Evolutionary conservation across 208 protist genomes (phyloP).

Genomic region (Leptomonas seymouri): DNA sequence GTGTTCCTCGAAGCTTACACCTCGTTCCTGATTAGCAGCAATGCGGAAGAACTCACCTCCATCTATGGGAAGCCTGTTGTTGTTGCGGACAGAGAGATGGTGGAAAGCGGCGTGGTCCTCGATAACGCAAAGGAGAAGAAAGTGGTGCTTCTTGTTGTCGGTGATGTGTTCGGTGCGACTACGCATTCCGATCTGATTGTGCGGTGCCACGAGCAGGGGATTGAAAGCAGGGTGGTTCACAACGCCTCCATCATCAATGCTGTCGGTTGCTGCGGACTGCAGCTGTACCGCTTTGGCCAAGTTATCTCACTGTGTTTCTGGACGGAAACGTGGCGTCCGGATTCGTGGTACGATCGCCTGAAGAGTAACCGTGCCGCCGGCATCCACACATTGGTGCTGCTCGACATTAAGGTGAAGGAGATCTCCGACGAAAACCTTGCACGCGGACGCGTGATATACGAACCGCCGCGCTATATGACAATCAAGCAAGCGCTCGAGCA

Average conservation of each 20-base stretch:
- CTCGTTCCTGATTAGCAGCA: constrained; percentile 95
- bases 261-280: constrained; percentile 97
- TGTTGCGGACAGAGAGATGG: constrained; percentile 96
- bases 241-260: constrained; percentile 99
- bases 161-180: constrained; percentile 99
- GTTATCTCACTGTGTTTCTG: constrained; percentile 98
- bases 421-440: constrained; percentile 96
- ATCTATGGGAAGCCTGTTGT: constrained; percentile 93
- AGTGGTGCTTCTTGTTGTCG: constrained; percentile 98
- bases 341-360: constrained; percentile 98
- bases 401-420: constrained; percentile 99
- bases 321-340: constrained; percentile 97
- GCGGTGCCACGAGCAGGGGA: constrained; percentile 89
- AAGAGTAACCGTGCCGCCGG: constrained; percentile 87
- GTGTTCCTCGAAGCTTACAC: constrained; percentile 99
- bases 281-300: constrained; percentile 99
- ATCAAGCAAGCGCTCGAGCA: constrained; percentile 96
- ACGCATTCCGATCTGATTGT: constrained; percentile 99
- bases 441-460: constrained; percentile 95
- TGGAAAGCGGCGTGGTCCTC: constrained; percentile 95
- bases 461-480: constrained; percentile 99
- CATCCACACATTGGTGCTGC: constrained; percentile 98
- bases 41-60: constrained; percentile 69
- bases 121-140: constrained; percentile 84
- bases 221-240: constrained; percentile 95